These are phyloP conservation scores for Podila epicladia DNA, from an alignment of 192 early-diverging fungal genomes.

Conservation along the genomic window DNA sequence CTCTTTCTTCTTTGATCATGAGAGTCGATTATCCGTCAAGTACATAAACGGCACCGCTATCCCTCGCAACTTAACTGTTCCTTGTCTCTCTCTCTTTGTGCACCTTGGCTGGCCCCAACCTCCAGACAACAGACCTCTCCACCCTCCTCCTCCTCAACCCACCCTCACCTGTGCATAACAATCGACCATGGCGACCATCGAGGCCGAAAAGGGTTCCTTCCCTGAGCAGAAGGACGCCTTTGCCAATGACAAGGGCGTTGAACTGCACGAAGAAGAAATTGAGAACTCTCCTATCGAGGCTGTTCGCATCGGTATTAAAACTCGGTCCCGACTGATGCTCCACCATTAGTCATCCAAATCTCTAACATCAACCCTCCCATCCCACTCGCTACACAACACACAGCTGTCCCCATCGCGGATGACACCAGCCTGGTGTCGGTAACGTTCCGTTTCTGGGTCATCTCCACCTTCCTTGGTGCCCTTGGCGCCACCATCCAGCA, in stretches of 20 bases:
- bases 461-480: constrained; percentile 51
- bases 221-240: no score
- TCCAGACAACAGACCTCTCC: no score
- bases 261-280: not conserved
- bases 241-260: no score
- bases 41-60: no score
- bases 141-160: no score
- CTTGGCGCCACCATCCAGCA: constrained; percentile 45
- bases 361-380: not conserved
- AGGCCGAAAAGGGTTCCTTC: no score
- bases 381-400: not conserved
- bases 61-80: no score
- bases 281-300: constrained; percentile 23
- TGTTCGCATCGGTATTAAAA: constrained; percentile 10
- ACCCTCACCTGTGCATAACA: no score
- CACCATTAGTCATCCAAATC: not conserved
- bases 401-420: constrained; percentile 52
- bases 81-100: no score
- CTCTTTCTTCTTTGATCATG: not conserved
- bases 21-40: not conserved
- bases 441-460: constrained; percentile 61
- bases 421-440: constrained; percentile 51
- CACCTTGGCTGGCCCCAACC: no score
- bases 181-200: no score
- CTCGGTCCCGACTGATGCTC: not conserved